Conservation (phyloP, 768 basidiomycete genomes). For the Calocera viscosa region DNA sequence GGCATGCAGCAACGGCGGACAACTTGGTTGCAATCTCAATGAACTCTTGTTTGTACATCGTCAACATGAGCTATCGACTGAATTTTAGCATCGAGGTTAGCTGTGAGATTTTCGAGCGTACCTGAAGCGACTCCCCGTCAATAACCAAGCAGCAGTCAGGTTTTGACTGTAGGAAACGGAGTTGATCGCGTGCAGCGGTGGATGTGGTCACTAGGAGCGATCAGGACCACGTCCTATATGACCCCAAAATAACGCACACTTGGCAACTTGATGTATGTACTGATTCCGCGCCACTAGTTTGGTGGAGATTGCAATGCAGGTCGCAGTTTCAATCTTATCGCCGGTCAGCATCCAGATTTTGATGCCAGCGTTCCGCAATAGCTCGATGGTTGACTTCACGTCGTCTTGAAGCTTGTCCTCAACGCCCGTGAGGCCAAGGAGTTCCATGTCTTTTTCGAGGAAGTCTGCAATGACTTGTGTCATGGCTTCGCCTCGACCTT, state of each 20-base stretch:
- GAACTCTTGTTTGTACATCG: constrained; percentile 84
- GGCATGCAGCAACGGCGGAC: constrained; percentile 91
- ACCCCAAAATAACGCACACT: constrained; percentile 42
- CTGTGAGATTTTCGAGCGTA: constrained; percentile 20
- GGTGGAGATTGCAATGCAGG: constrained; percentile 94
- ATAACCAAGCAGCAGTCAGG: constrained; percentile 96
- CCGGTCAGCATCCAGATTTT: constrained; percentile 99
- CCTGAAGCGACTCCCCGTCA: constrained; percentile 92
- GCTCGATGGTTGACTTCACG: constrained; percentile 83
- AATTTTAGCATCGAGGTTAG: neutral
- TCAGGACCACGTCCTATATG: neutral
- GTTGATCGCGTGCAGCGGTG: constrained; percentile 69
- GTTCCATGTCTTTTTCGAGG: constrained; percentile 79
- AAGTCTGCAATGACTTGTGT: constrained; percentile 54
- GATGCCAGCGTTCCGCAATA: constrained; percentile 88
- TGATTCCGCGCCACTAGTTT: constrained; percentile 92
- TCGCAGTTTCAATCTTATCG: constrained; percentile 97
- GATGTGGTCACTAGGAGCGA: constrained; percentile 60
- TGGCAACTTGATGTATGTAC: constrained; percentile 93
- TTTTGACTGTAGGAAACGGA: constrained; percentile 89
- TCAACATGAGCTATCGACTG: constrained; percentile 62
- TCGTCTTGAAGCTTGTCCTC: constrained; percentile 98
- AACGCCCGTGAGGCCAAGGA: constrained; percentile 92
- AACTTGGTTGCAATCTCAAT: constrained; percentile 93
- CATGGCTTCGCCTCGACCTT: constrained; percentile 75